Conservation (phyloP, 164 flowering plant species). For the Macadamia integrifolia region DNA sequence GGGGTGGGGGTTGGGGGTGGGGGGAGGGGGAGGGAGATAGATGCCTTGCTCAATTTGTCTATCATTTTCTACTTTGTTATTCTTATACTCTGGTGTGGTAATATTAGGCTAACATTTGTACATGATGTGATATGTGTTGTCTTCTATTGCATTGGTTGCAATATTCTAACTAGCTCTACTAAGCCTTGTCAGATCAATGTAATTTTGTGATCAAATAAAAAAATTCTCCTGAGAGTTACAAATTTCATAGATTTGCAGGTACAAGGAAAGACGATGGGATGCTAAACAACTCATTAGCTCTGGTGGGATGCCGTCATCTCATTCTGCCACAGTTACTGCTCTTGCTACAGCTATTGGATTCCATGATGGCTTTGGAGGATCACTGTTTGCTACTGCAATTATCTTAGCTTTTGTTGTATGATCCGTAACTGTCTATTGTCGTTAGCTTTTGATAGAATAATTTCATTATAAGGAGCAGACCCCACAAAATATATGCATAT, state of each 20-base stretch:
- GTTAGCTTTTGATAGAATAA: too few species aligned
- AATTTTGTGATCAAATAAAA: not conserved
- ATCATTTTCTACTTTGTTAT: too few species aligned
- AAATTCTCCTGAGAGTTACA: constrained; percentile 28
- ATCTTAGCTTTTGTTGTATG: constrained; percentile 78
- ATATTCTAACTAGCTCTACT: not conserved
- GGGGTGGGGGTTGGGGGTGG: too few species aligned
- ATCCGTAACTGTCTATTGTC: too few species aligned
- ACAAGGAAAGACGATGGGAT: constrained; percentile 80
- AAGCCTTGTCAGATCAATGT: not conserved
- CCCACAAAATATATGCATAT: too few species aligned
- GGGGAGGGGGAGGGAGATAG: too few species aligned
- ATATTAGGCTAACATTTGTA: too few species aligned
- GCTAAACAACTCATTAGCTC: constrained; percentile 64
- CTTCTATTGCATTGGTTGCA: not conserved
- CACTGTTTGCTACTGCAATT: constrained; percentile 60
- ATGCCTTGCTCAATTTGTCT: too few species aligned
- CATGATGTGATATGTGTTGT: too few species aligned
- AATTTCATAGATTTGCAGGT: constrained; percentile 66
- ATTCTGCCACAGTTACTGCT: constrained; percentile 89
- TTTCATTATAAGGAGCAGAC: too few species aligned
- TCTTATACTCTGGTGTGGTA: too few species aligned
- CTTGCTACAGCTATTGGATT: constrained; percentile 73
- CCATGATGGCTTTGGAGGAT: constrained; percentile 80
- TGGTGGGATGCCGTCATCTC: constrained; percentile 99